Evolutionary conservation across 2,329 filamentous ascomycete species (phyloP).

Genomic region (Aureobasidium uvarum): DNA sequence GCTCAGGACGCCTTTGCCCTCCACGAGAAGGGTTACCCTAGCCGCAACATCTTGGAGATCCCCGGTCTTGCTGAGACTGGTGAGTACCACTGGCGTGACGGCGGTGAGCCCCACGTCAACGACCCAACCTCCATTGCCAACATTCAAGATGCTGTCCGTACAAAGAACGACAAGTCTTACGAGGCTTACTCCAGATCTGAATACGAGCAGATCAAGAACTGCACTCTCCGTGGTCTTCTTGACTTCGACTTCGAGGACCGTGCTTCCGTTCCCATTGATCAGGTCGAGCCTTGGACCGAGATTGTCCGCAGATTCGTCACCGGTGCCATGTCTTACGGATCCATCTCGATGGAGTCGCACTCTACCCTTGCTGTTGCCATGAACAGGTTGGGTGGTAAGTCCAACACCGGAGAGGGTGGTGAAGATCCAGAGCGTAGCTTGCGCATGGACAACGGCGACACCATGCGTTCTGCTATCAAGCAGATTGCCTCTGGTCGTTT

Average conservation of each 20-base stretch:
- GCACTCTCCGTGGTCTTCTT: constrained; percentile 87
- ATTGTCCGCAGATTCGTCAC: constrained; percentile 96
- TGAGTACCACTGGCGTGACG: constrained; percentile 98
- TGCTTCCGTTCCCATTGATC: constrained; percentile 84
- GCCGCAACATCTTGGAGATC: constrained; percentile 70
- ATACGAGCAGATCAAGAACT: constrained; percentile 95
- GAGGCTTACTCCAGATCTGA: constrained; percentile 91
- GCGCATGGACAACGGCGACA: constrained; percentile 85
- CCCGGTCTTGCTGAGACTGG: constrained; percentile 86
- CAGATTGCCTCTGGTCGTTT: constrained; percentile 96
- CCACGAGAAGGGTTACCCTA: constrained; percentile 90
- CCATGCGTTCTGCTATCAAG: constrained; percentile 96
- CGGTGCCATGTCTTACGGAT: constrained; percentile 97
- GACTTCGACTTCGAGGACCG: constrained; percentile 94
- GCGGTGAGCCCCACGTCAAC: constrained; percentile 92
- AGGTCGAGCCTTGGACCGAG: constrained; percentile 97
- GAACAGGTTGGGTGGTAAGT: constrained; percentile 95
- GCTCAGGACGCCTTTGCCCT: constrained; percentile 92
- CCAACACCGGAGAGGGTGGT: constrained; percentile 96
- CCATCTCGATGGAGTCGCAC: constrained; percentile 98
- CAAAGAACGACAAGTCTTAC: constrained; percentile 98
- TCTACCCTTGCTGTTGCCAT: constrained; percentile 93
- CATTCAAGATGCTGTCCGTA: constrained; percentile 92
- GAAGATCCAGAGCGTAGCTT: constrained; percentile 90
- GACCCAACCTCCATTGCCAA: constrained; percentile 94